Conservation (phyloP, 2,329 filamentous ascomycete species). For the Penicillium sp. region DNA sequence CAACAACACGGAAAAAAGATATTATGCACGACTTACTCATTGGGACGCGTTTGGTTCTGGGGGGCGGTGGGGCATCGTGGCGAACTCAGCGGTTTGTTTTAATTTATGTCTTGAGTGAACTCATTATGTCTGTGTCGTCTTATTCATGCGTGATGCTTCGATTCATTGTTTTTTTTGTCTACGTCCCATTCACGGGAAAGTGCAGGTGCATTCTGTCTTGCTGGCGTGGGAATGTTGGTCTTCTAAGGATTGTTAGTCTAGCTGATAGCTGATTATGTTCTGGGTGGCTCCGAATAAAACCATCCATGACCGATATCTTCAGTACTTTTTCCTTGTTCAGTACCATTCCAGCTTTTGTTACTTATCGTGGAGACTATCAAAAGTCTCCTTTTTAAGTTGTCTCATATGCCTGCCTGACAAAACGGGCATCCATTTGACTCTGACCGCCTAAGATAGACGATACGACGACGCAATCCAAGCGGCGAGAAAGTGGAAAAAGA, state of each 20-base stretch:
- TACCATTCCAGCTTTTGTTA: neutral
- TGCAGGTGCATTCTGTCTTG: conserved; percentile 16
- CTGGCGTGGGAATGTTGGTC: conserved; percentile 7
- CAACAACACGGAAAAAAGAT: conserved; percentile 25
- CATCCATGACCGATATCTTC: conserved; percentile 1
- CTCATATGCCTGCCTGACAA: conserved; percentile 6
- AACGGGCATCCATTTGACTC: conserved; percentile 7
- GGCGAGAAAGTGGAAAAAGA: neutral
- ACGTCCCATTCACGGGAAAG: conserved; percentile 12
- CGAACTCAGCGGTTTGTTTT: conserved; percentile 39
- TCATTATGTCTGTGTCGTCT: conserved; percentile 22
- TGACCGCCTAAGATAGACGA: conserved; percentile 19
- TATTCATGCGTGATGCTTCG: conserved; percentile 22
- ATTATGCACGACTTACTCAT: conserved; percentile 30
- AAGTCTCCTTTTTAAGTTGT: neutral
- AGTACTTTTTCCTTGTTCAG: neutral
- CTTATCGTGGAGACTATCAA: neutral
- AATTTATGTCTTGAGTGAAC: conserved; percentile 30
- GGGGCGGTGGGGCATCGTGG: conserved; percentile 36
- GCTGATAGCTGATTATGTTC: conserved; percentile 5
- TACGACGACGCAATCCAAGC: neutral
- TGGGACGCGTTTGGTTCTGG: conserved; percentile 39
- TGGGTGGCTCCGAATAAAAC: conserved; percentile 12
- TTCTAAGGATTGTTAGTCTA: conserved; percentile 3
- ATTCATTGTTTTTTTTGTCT: conserved; percentile 12